phyloP scores from a whole-genome alignment of 2,329 filamentous ascomycete genomes.

The Aspergillus proliferans region DNA sequence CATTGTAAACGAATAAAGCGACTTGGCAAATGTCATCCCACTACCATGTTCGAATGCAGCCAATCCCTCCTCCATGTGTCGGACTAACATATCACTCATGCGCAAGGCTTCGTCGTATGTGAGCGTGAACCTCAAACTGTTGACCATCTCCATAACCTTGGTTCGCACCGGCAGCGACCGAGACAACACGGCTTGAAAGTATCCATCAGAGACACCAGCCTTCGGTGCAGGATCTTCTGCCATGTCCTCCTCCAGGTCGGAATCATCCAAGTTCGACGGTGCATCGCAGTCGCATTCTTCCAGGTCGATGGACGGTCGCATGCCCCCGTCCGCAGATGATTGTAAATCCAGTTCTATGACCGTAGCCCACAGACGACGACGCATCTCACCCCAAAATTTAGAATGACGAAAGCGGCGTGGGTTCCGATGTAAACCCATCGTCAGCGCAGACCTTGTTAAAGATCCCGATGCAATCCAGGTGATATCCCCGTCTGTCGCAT shows the following conservation, averaged over 20 bases:
- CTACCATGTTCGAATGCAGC: conserved; percentile 18
- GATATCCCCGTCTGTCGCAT: conserved; percentile 26
- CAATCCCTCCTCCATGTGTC: conserved; percentile 16
- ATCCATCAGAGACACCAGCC: conserved; percentile 17
- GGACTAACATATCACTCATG: conserved; percentile 23
- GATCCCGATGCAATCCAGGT: conserved; percentile 34
- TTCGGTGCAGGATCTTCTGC: conserved; percentile 9
- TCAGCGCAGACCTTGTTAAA: conserved; percentile 36
- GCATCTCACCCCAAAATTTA: conserved; percentile 39
- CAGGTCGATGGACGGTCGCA: conserved; percentile 27
- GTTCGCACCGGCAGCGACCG: conserved; percentile 24
- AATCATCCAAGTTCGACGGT: conserved; percentile 35
- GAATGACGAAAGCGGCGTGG: conserved; percentile 28
- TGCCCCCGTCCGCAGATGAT: conserved; percentile 29
- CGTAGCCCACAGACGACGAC: conserved; percentile 41
- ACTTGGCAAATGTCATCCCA: conserved; percentile 23
- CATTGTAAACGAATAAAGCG: conserved; percentile 46
- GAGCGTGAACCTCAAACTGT: conserved; percentile 23
- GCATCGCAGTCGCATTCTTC: conserved; percentile 32
- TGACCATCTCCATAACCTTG: conserved; percentile 24
- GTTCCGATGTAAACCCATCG: conserved; percentile 38
- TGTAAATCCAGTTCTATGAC: conserved; percentile 38
- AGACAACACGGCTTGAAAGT: conserved; percentile 23
- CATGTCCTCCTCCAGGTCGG: conserved; percentile 24
- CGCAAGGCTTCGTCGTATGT: conserved; percentile 29